Base-by-base conservation (phyloP, 306 rosid genomes). In the Cicer pinnatifidum region DNA sequence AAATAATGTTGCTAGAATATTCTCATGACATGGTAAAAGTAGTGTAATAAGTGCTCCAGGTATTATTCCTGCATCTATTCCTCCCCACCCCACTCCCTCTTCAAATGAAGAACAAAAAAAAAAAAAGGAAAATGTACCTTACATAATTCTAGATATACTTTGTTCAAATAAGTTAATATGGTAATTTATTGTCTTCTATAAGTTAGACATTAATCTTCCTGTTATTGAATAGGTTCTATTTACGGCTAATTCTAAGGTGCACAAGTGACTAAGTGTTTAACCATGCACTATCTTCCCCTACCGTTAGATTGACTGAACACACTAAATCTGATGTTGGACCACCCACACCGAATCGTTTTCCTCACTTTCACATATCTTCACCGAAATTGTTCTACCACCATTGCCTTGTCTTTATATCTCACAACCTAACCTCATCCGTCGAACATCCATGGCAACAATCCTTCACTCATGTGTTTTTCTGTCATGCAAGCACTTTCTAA, bases 241-340 rank as follows among this genome's bases (percentile, higher is more conserved):
- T 50, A 38, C 66, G 28, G 28, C 28, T 20, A 20, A 20, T 20
- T 20, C 2, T 20, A 20, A 20, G 28, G 28, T 20, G 28, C 28
- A 20, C 28, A 19, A 19, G 20, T 51, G 67, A 64, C 37, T 45
- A 13, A 41, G 46, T 70, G 53, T 68, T 69, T 67, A 69, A 56
- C 64, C 35, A 70, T 20, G 13, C 20, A 19, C 20, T 19, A 1
- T 19, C 20, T 19, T 19, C 1, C 20, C 20, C 20, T 19, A 19
- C 20, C 20, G 20, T 19, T 19, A 19, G 20, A 19, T 19, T 19
- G 20, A 19, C 20, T 19, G 1, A 1, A 19, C 20, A 33, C 46
- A 38, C 85, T 94, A 53, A 94, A 94, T 19, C 1, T 19, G 20
- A 19, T 19, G 20, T 19, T 19, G 20, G 1, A 19, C 20, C 20